A percentile compares a stretch with the other conserved stretches of the same genome.
These are phyloP conservation scores for Pseudoturritis turrita DNA, from an alignment of 345 rosid genomes.

Conservation along the genomic window DNA sequence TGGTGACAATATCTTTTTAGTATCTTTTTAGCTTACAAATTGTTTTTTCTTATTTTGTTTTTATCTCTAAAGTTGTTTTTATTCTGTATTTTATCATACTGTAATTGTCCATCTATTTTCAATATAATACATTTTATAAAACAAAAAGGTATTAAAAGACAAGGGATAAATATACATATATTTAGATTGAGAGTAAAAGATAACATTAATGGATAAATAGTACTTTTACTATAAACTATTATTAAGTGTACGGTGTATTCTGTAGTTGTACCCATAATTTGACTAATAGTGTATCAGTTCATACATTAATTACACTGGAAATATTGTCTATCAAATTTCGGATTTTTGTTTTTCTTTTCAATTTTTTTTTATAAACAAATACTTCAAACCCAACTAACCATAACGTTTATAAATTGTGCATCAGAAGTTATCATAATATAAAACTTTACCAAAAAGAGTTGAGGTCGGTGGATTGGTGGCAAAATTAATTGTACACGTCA, in stretches of 20 bases:
- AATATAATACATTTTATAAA: too few species aligned
- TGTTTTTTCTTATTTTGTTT: too few species aligned
- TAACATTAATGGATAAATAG: neutral
- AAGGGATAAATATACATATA: neutral
- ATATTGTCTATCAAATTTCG: neutral
- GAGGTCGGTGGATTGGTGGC: slow-evolving; percentile 31
- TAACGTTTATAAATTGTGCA: neutral
- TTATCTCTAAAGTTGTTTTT: too few species aligned
- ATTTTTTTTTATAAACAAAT: neutral
- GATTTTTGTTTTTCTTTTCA: too few species aligned
- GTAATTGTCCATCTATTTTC: too few species aligned
- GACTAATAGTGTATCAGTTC: neutral
- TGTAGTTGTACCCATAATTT: neutral
- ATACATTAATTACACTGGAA: neutral
- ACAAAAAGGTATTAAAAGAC: neutral
- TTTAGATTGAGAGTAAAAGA: neutral
- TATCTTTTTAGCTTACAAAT: too few species aligned
- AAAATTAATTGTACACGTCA: slow-evolving; percentile 29
- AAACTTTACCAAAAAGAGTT: neutral
- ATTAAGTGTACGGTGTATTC: neutral
- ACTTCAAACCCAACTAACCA: neutral
- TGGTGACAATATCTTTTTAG: too few species aligned
- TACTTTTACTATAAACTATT: neutral
- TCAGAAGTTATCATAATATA: neutral
- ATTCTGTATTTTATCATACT: too few species aligned